A percentile compares a stretch with the other conserved stretches of the same genome.
Conservation (phyloP, 768 basidiomycete species). For the Hypholoma fasciculare region DNA sequence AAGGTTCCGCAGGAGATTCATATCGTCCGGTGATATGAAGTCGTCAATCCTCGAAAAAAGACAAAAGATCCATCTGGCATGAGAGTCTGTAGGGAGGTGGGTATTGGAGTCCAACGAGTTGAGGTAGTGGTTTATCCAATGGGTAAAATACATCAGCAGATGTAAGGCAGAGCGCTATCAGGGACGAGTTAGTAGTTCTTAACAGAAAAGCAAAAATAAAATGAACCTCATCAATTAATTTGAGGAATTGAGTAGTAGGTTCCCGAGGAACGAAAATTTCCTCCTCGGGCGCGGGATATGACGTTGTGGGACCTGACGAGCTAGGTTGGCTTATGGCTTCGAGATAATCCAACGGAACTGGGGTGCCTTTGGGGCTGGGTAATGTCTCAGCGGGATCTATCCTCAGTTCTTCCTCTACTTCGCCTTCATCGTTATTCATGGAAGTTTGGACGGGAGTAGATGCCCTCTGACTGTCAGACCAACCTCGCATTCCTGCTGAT, state of each 20-base stretch:
- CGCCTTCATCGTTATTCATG: slow-evolving; percentile 39
- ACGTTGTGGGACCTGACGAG: not conserved
- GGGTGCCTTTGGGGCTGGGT: slow-evolving; percentile 41
- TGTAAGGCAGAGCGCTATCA: slow-evolving; percentile 67
- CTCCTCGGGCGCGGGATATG: slow-evolving; percentile 3
- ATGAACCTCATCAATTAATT: slow-evolving; percentile 67
- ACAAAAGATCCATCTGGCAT: slow-evolving; percentile 79
- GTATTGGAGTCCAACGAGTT: slow-evolving; percentile 38
- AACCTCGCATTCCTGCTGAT: slow-evolving; percentile 26
- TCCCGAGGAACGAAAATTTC: slow-evolving; percentile 42
- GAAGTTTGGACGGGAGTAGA: slow-evolving; percentile 20
- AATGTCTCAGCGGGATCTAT: slow-evolving; percentile 35
- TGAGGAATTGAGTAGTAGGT: slow-evolving; percentile 57
- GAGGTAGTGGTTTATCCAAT: slow-evolving; percentile 73
- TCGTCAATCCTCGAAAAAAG: slow-evolving; percentile 72
- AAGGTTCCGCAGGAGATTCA: slow-evolving; percentile 72
- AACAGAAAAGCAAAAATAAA: slow-evolving; percentile 3
- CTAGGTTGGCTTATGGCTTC: slow-evolving; percentile 19
- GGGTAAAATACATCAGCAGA: slow-evolving; percentile 79
- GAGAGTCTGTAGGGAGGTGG: slow-evolving; percentile 49
- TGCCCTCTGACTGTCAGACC: slow-evolving; percentile 28
- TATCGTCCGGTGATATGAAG: slow-evolving; percentile 71
- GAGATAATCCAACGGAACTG: slow-evolving; percentile 28
- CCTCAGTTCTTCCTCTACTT: slow-evolving; percentile 36
- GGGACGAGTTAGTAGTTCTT: slow-evolving; percentile 9